phyloP scores from a whole-genome alignment of 2,329 filamentous ascomycete genomes.

The Fusarium austroafricanum region DNA sequence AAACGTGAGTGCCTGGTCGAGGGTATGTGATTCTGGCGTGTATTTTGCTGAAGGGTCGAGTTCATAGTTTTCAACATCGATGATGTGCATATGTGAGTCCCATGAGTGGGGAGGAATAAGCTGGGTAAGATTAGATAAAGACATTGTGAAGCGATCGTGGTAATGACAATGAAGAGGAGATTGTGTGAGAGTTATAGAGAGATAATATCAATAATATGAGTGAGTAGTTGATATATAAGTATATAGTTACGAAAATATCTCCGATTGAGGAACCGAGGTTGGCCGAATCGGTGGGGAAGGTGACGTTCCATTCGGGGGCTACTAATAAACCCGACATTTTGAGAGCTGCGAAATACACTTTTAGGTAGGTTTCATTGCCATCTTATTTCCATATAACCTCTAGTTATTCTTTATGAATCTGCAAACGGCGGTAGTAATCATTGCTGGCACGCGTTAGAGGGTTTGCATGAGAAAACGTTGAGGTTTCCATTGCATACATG shows the following conservation, averaged over 20 bases:
- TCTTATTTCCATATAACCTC: neutral
- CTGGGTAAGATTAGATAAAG: constrained; percentile 8
- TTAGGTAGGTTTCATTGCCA: too few species aligned
- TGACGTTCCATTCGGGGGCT: neutral
- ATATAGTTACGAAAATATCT: neutral
- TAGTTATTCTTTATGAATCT: neutral
- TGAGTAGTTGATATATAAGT: neutral
- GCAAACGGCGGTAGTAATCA: neutral
- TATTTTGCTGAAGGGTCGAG: constrained; percentile 63
- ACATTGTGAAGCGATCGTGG: constrained; percentile 8
- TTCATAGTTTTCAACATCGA: constrained; percentile 64
- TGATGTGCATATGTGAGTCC: constrained; percentile 74
- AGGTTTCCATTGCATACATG: neutral
- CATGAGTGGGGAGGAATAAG: constrained; percentile 61
- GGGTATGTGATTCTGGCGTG: constrained; percentile 59
- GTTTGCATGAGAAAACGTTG: neutral
- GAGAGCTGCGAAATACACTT: neutral
- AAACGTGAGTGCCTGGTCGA: constrained; percentile 64
- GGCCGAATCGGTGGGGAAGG: constrained; percentile 29
- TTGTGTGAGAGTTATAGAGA: neutral
- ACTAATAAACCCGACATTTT: neutral
- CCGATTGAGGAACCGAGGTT: constrained; percentile 20
- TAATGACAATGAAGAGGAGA: neutral
- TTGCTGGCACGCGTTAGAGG: constrained; percentile 1
- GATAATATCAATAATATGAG: neutral